phyloP scores from a whole-genome alignment of 768 basidiomycete genomes.

The Termitomyces sp. region DNA sequence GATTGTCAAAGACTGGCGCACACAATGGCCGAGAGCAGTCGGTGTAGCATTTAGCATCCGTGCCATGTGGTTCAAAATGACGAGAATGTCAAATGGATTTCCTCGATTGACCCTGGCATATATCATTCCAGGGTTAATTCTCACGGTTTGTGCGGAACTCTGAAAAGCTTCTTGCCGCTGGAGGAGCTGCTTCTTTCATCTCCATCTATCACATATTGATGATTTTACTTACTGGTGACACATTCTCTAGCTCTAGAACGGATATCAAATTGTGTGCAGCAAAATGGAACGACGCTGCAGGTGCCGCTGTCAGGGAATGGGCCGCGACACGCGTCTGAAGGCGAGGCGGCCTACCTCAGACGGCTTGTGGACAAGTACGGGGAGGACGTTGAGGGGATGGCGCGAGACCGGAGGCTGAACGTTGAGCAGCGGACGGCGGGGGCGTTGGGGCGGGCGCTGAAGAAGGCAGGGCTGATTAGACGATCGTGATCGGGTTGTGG shows the following conservation, averaged over 20 bases:
- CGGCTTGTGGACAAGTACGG: slow-evolving; percentile 68
- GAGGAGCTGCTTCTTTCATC: slow-evolving; percentile 7
- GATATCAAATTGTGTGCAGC: slow-evolving; percentile 39
- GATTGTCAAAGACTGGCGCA: not conserved
- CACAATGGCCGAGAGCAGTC: slow-evolving; percentile 9
- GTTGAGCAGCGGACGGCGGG: slow-evolving; percentile 81
- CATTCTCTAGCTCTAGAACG: slow-evolving; percentile 55
- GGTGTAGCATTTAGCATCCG: not conserved
- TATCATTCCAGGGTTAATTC: slow-evolving; percentile 12
- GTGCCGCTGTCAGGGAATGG: slow-evolving; percentile 36
- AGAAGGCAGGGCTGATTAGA: slow-evolving; percentile 42
- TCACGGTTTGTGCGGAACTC: slow-evolving; percentile 24
- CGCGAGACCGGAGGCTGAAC: slow-evolving; percentile 74
- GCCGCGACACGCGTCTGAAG: slow-evolving; percentile 58
- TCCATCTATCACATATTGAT: not conserved
- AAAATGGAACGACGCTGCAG: slow-evolving; percentile 29
- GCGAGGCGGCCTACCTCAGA: slow-evolving; percentile 64
- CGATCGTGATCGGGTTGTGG: slow-evolving; percentile 19
- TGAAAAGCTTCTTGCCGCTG: slow-evolving; percentile 11
- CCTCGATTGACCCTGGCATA: slow-evolving; percentile 2
- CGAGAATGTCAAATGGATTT: slow-evolving; percentile 1
- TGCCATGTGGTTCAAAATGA: slow-evolving; percentile 5
- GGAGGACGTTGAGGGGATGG: slow-evolving; percentile 70
- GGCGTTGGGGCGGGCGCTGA: slow-evolving; percentile 61
- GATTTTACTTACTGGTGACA: slow-evolving; percentile 17